Conservation (phyloP, 2,329 filamentous ascomycete species). For the Fonsecaea monophora region DNA sequence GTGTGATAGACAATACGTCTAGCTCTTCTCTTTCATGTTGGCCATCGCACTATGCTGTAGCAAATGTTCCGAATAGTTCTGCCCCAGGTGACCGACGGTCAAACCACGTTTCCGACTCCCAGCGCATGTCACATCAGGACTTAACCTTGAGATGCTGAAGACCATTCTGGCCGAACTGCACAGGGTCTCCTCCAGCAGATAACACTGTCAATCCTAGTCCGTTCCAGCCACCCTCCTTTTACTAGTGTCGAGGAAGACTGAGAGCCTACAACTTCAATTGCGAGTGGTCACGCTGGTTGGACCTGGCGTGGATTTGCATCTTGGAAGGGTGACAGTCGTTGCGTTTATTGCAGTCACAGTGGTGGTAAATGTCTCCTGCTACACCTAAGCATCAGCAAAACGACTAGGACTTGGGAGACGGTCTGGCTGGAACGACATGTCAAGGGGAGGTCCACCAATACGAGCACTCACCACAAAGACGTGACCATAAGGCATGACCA, state of each 20-base stretch:
- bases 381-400: not conserved
- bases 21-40: not conserved
- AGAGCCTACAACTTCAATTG: not conserved
- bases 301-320: constrained; percentile 6
- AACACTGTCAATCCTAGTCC: not conserved
- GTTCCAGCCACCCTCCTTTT: not conserved
- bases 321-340: constrained; percentile 9
- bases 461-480: constrained; percentile 27
- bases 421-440: not conserved
- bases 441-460: not conserved
- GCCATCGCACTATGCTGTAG: not conserved
- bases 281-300: not conserved
- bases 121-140: not conserved
- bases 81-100: not conserved
- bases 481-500: constrained; percentile 23
- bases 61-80: not conserved
- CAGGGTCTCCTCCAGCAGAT: not conserved
- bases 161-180: not conserved
- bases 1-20: not conserved
- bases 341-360: not conserved
- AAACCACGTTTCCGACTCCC: not conserved
- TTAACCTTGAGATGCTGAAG: not conserved
- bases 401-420: not conserved
- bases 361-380: constrained; percentile 14
- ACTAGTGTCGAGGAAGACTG: not conserved